These are phyloP conservation scores for Pseudocercospora macadamiae DNA, from an alignment of 2,329 filamentous ascomycete species.

Conservation along the genomic window DNA sequence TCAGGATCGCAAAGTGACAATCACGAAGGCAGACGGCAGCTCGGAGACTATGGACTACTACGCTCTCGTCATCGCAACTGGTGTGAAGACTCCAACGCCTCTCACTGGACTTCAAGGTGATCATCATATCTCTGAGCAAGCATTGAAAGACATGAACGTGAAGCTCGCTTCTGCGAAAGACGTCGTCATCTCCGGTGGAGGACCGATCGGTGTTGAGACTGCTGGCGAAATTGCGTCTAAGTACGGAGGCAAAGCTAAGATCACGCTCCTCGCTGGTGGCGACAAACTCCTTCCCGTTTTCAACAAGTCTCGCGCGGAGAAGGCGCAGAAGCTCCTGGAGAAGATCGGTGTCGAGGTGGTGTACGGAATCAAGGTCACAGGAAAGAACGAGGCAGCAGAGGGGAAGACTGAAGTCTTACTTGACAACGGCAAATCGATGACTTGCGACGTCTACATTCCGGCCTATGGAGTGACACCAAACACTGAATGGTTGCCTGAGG, in stretches of 20 bases:
- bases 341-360: conserved; percentile 48
- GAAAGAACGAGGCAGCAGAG: conserved; percentile 36
- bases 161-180: conserved; percentile 40
- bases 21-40: conserved; percentile 40
- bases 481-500: conserved; percentile 53
- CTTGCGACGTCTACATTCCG: conserved; percentile 57
- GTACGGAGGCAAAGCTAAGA: conserved; percentile 44
- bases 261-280: conserved; percentile 51
- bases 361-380: conserved; percentile 34
- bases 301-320: conserved; percentile 42
- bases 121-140: conserved; percentile 35
- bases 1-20: conserved; percentile 47
- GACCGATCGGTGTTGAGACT: conserved; percentile 43
- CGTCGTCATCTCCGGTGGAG: conserved; percentile 42
- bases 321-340: conserved; percentile 51
- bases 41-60: conserved; percentile 51
- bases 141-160: conserved; percentile 37
- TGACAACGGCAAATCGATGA: conserved; percentile 50
- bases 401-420: conserved; percentile 49
- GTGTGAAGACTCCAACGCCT: conserved; percentile 51
- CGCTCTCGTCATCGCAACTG: conserved; percentile 61
- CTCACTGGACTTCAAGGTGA: conserved; percentile 49
- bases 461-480: conserved; percentile 58
- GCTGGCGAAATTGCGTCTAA: conserved; percentile 42
- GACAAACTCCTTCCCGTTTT: conserved; percentile 47